These are phyloP conservation scores for Pelargonium fulgidum DNA, from an alignment of 441 rosid species.

Conservation along the genomic window DNA sequence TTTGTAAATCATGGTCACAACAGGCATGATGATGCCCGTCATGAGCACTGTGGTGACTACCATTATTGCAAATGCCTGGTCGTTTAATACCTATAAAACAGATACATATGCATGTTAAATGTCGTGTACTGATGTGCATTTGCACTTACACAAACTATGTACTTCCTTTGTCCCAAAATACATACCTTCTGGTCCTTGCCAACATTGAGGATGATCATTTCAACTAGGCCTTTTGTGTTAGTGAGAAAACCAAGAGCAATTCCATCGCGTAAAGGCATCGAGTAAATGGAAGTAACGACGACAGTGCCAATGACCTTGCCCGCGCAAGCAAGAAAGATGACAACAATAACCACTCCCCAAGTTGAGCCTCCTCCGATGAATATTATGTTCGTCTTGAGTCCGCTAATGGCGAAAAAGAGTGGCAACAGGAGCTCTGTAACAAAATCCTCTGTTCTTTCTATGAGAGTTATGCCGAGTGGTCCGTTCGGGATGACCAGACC, in stretches of 20 bases:
- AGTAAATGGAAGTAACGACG: constrained; percentile 42
- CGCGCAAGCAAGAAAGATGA: constrained; percentile 49
- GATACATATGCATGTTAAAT: not conserved
- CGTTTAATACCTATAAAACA: constrained; percentile 59
- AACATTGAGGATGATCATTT: constrained; percentile 85
- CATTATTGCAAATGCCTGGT: constrained; percentile 69
- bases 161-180: not conserved
- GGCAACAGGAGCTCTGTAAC: constrained; percentile 86
- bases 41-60: constrained; percentile 65
- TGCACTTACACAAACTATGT: no score
- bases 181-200: constrained; percentile 82
- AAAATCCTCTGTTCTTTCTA: constrained; percentile 91
- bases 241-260: constrained; percentile 73
- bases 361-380: constrained; percentile 38
- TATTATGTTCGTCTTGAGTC: constrained; percentile 61
- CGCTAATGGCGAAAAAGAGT: constrained; percentile 87
- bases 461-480: constrained; percentile 71
- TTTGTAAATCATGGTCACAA: constrained; percentile 47
- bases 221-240: constrained; percentile 93
- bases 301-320: constrained; percentile 76
- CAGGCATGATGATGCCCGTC: constrained; percentile 69
- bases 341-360: constrained; percentile 39
- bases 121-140: no score
- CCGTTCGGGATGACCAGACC: constrained; percentile 90
- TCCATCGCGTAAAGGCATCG: constrained; percentile 78